Evolutionary conservation across 306 rosid genomes (phyloP).

Genomic region (Gleditsia sinensis): DNA sequence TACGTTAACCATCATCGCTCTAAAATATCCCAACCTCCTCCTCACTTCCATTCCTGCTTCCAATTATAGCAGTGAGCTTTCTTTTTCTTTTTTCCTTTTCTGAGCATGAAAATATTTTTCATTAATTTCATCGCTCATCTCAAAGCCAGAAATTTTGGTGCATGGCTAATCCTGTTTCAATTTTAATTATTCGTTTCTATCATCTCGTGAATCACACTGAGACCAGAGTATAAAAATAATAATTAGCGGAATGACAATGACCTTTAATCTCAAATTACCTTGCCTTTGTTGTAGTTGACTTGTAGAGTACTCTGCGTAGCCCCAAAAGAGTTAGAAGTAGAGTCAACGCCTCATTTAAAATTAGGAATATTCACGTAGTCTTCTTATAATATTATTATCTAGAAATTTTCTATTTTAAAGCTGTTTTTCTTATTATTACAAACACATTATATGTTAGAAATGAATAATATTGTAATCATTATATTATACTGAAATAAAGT

Average conservation of each 20-base stretch:
- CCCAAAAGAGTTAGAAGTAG: neutral
- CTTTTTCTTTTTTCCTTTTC: too few species aligned
- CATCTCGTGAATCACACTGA: neutral
- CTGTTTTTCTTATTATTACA: too few species aligned
- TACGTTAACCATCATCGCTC: conserved; percentile 47
- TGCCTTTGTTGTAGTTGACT: conserved; percentile 1
- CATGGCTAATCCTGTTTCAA: neutral
- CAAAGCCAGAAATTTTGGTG: neutral
- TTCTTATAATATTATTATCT: neutral
- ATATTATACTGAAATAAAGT: too few species aligned
- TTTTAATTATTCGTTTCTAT: neutral
- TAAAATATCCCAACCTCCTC: conserved; percentile 31
- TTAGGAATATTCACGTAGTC: neutral
- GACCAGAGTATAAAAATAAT: neutral
- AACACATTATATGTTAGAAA: too few species aligned
- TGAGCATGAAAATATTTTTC: neutral
- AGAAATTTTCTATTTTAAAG: too few species aligned
- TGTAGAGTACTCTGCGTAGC: neutral
- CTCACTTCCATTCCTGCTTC: conserved; percentile 14
- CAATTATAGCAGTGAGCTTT: conserved; percentile 34
- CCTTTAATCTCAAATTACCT: neutral
- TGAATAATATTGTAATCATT: too few species aligned
- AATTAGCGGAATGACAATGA: neutral
- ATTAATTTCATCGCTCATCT: neutral
- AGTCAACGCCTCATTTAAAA: conserved; percentile 18